These are phyloP conservation scores for Austroboletus novae-zelandiae DNA, from an alignment of 1,284 basidiomycete species.

Conservation along the genomic window DNA sequence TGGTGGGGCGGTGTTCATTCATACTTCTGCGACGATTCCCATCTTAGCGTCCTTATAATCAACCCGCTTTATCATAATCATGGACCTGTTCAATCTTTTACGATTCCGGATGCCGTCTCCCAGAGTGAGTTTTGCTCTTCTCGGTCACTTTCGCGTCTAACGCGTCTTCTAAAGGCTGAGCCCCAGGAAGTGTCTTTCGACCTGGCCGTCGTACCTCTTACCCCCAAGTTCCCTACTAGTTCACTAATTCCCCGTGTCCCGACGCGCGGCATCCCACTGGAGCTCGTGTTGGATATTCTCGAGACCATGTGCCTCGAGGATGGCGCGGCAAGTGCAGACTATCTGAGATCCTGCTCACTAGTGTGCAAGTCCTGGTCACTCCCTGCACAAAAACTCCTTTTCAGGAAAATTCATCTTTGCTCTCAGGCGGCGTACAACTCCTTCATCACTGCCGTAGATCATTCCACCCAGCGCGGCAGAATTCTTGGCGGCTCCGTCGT, in stretches of 20 bases:
- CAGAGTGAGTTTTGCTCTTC: slow-evolving; percentile 24
- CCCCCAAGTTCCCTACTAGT: slow-evolving; percentile 2
- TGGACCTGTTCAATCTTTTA: slow-evolving; percentile 40
- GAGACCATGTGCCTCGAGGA: slow-evolving; percentile 49
- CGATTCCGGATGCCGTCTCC: slow-evolving; percentile 32
- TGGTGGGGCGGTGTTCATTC: slow-evolving; percentile 21
- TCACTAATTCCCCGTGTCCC: slow-evolving; percentile 25
- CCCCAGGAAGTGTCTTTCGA: slow-evolving; percentile 39
- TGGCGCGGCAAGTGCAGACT: slow-evolving; percentile 35
- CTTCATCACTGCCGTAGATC: slow-evolving; percentile 51
- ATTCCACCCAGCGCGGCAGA: slow-evolving; percentile 44
- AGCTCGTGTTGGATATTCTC: slow-evolving; percentile 60
- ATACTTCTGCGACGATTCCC: slow-evolving; percentile 11
- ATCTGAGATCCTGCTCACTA: slow-evolving; percentile 54
- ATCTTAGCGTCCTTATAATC: slow-evolving; percentile 25
- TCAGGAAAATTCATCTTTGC: slow-evolving; percentile 52
- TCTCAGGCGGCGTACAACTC: slow-evolving; percentile 51
- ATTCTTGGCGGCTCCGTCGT: slow-evolving; percentile 52
- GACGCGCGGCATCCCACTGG: slow-evolving; percentile 47
- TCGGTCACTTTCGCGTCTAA: slow-evolving; percentile 12
- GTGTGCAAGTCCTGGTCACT: slow-evolving; percentile 65
- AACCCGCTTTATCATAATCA: slow-evolving; percentile 25
- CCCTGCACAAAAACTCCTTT: slow-evolving; percentile 61
- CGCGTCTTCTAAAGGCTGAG: slow-evolving; percentile 25
- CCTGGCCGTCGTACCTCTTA: slow-evolving; percentile 22